Base-by-base conservation (phyloP, 352 stramenopile species). In the Phytophthora megakarya region DNA sequence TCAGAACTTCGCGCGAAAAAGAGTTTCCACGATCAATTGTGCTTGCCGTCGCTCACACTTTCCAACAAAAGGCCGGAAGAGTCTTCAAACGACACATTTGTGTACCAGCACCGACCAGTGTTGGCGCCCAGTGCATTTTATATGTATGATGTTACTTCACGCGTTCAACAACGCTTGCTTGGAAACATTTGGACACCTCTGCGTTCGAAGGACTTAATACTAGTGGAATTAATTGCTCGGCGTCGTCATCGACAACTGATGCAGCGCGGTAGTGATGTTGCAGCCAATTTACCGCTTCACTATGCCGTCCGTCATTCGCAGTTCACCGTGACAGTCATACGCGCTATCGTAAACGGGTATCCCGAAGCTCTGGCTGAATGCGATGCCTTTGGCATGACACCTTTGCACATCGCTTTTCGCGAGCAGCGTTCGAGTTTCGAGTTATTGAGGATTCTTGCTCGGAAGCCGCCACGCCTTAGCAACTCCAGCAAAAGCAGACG, bases 361-460 rank as follows among this genome's bases (percentile, higher is more conserved):
- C 53, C 42, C 0, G 76, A 88, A 4, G 84, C 78, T 6, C 58
- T 87, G 28, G 16, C 18, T n/a, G 51, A 67, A 9, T 43, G 26
- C 4, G 83, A 92, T 57, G 72, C 69, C 16, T 85, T 80, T 50
- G 81, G 78, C 7, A 84, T 88, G 61, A 89, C 78, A 11, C 84
- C 84, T 12, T 45, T 90, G 33, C 84, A 92, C 47, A 59, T 90
- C 3, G 80, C 74, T 9, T 73, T 89, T 8, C 81, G 78, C 8
- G 76, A 84, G 37, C 61, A 69, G 16, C 67, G 71, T 12, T 53
- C 59, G 0, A 65, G 21, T 13, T 15, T 71, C 0, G 45, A 67
- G 18, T 8, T 88, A 16, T 5, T 84, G 0, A 11, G 61, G 12
- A 42, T 86, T 1, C 61, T 89, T 26, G 44, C 55, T 53, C 52